These are phyloP conservation scores for Chaetomiaceae sp. DNA, from an alignment of 2,329 filamentous ascomycete species.

Conservation along the genomic window DNA sequence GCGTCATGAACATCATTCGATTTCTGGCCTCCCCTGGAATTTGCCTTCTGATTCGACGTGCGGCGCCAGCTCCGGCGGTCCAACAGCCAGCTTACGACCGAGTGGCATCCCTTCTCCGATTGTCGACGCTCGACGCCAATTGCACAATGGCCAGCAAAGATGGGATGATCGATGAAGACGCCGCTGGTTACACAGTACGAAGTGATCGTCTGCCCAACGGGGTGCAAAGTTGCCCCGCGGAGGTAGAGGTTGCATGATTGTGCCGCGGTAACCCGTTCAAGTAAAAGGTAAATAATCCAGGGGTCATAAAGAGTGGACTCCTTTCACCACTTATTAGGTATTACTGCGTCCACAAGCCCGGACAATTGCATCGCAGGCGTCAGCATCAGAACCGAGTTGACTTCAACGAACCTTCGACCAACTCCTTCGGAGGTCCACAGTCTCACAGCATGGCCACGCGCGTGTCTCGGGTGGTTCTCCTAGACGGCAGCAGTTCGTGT, in stretches of 20 bases:
- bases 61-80: neutral
- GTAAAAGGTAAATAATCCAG: conserved; percentile 7
- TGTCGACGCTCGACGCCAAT: too few relatives aligned
- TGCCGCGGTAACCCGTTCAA: neutral
- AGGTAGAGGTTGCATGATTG: conserved; percentile 3
- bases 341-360: too few relatives aligned
- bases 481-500: neutral
- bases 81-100: conserved; percentile 4
- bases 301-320: too few relatives aligned
- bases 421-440: neutral
- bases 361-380: too few relatives aligned
- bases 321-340: too few relatives aligned
- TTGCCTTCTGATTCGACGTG: conserved; percentile 1
- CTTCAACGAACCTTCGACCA: too few relatives aligned
- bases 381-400: too few relatives aligned
- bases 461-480: conserved; percentile 8
- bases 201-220: conserved; percentile 1
- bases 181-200: neutral
- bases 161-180: too few relatives aligned
- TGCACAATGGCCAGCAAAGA: too few relatives aligned
- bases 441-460: neutral
- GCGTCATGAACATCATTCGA: neutral
- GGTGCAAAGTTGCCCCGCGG: neutral
- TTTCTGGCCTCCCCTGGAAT: too few relatives aligned
- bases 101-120: too few relatives aligned